These are phyloP conservation scores for Solanum sejunctum DNA, from an alignment of 257 asterid species.

Conservation along the genomic window DNA sequence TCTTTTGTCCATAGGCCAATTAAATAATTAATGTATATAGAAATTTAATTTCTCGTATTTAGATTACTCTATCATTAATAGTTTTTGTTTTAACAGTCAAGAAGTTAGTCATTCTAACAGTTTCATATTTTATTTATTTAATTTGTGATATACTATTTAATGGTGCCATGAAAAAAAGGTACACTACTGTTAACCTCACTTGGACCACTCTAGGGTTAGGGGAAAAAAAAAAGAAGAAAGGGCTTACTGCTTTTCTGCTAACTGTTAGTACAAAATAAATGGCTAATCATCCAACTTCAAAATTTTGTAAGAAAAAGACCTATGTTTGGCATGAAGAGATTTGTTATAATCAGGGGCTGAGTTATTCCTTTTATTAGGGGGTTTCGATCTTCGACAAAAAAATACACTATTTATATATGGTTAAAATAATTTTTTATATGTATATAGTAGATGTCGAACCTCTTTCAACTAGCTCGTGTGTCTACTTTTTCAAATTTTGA, in stretches of 20 bases:
- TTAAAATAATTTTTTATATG: too few species aligned
- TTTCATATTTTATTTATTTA: constrained; percentile 1
- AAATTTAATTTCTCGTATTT: background rate
- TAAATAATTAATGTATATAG: background rate
- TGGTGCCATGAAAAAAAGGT: constrained; percentile 4
- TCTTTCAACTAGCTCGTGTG: too few species aligned
- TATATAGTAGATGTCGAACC: too few species aligned
- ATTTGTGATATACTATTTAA: constrained; percentile 5
- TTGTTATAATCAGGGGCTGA: too few species aligned
- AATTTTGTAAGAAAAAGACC: background rate
- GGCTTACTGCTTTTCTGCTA: constrained; percentile 25
- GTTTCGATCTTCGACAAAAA: too few species aligned
- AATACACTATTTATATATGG: too few species aligned
- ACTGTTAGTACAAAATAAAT: constrained; percentile 1
- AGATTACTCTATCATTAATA: background rate
- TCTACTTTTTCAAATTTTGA: too few species aligned
- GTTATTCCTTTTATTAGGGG: too few species aligned
- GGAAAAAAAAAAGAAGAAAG: background rate
- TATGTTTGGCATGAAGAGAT: background rate
- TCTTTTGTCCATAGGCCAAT: background rate
- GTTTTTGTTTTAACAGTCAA: background rate
- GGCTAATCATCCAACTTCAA: background rate
- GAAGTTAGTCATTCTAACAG: constrained; percentile 8
- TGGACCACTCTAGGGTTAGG: constrained; percentile 40
- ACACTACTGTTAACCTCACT: constrained; percentile 20